Base-by-base conservation (phyloP, 345 rosid genomes). In the Cardiospermum halicacabum region DNA sequence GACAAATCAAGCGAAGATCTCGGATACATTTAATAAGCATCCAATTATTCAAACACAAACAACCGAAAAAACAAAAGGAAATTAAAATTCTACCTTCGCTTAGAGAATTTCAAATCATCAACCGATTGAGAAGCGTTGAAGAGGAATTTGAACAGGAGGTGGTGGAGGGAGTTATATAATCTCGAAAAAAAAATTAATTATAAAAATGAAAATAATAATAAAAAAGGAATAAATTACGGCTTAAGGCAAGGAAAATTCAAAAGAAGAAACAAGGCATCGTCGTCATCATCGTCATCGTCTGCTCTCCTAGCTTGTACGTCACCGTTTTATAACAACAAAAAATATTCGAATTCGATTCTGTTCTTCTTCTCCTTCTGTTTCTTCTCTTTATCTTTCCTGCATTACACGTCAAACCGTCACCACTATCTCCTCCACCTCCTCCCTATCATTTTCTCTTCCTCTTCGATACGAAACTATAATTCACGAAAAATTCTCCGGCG, bases 401-500 rank as follows among this genome's bases (percentile, higher is more conserved):
- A 82, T 78, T 82, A 73, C 84, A 85, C 81, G 90, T 82, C 66
- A 85, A 72, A 45, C 18, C 51, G 19, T 82, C 72, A 39, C 76
- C 47, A 22, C 68, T 54, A 30, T 60, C n/a, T 27, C 82, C 56
- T 26, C 68, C 57, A 36, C 60, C 22, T 28, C 21, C 42, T 31
- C 63, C 70, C 34, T 18, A 40, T 11, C 34, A 16, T 15, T 22
- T 40, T 19, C 19, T 36, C 15, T 12, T 58, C 18, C 18, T 34
- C 39, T 34, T 34, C 10, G 13, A 47, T n/a, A 6, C 15, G 27
- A 34, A 53, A 48, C 56, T 25, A 31, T 5, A 36, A 24, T 1
- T 25, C 2, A 32, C 39, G 39, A 34, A n/a, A n/a, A 50, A 53
- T 25, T 56, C 80, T 65, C 84, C 80, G 81, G 85, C 84, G 77